Conservation (phyloP, 2,329 filamentous ascomycete species). For the Dactylellina parvicollis region DNA sequence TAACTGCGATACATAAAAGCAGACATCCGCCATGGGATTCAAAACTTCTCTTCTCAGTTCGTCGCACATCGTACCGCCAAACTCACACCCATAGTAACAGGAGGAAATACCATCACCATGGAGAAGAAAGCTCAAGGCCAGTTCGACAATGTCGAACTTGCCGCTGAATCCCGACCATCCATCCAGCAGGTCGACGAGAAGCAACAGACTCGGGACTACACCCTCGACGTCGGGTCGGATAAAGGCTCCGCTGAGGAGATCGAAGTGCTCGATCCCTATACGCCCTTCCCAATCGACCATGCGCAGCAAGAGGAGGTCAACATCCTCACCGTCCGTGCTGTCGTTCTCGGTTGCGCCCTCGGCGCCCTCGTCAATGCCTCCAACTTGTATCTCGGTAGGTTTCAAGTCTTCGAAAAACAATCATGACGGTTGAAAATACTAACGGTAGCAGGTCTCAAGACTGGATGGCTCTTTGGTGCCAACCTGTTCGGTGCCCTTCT, state of each 20-base stretch:
- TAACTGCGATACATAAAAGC: conserved; percentile 42
- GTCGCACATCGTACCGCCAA: conserved; percentile 40
- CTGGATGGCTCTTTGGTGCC: conserved; percentile 66
- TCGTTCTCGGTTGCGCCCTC: conserved; percentile 68
- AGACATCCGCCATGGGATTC: too few species aligned
- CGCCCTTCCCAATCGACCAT: conserved; percentile 62
- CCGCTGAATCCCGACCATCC: conserved; percentile 10
- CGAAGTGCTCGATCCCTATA: conserved; percentile 56
- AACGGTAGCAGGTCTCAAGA: conserved; percentile 64
- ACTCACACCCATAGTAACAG: conserved; percentile 18
- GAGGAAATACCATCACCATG: conserved; percentile 34
- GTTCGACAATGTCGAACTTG: conserved; percentile 35
- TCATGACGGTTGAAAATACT: not conserved
- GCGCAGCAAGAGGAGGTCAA: conserved; percentile 62
- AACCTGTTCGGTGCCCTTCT: conserved; percentile 68
- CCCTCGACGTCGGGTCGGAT: conserved; percentile 39
- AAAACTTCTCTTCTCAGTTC: conserved; percentile 20
- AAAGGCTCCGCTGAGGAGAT: conserved; percentile 32
- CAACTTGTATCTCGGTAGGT: conserved; percentile 69
- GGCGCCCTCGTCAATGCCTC: conserved; percentile 71
- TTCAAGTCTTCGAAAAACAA: conserved; percentile 16
- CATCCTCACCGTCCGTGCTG: conserved; percentile 68
- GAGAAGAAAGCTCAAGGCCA: conserved; percentile 43
- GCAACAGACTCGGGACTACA: conserved; percentile 33
- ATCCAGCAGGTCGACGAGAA: conserved; percentile 44